These are phyloP conservation scores for Picochlorum sp. DNA, from an alignment of 139 green algal genomes.

Conservation along the genomic window DNA sequence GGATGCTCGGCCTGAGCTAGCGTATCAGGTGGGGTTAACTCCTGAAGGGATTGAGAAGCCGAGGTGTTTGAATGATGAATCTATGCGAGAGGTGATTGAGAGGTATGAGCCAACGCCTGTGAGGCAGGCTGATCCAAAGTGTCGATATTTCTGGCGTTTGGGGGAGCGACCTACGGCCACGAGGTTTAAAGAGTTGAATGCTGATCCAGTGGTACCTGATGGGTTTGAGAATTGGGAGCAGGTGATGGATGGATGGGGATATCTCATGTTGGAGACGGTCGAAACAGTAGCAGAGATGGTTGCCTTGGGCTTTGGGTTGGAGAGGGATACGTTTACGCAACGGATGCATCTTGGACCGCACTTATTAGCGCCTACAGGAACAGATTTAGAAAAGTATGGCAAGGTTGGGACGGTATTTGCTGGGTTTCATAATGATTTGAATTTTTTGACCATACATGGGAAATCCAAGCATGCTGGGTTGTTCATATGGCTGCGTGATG, in stretches of 20 bases:
- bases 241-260: constrained; percentile 79
- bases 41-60: constrained; percentile 75
- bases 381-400: constrained; percentile 17
- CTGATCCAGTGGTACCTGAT: constrained; percentile 54
- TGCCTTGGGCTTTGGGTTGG: constrained; percentile 64
- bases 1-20: constrained; percentile 47
- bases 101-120: constrained; percentile 38
- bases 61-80: constrained; percentile 43
- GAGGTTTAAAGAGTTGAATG: constrained; percentile 76
- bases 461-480: constrained; percentile 61
- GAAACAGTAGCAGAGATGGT: constrained; percentile 45
- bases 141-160: constrained; percentile 81
- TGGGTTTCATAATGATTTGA: constrained; percentile 90
- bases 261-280: constrained; percentile 44
- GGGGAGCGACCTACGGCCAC: constrained; percentile 50
- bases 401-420: constrained; percentile 56
- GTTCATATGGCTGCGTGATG: constrained; percentile 69
- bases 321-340: constrained; percentile 46
- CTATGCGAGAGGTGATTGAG: constrained; percentile 20
- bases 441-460: constrained; percentile 89
- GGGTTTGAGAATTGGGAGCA: constrained; percentile 69
- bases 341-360: constrained; percentile 75
- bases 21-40: constrained; percentile 48
- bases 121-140: constrained; percentile 68
- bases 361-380: constrained; percentile 81